These are phyloP conservation scores for Chimonanthus salicifolius DNA, from an alignment of 164 flowering plant species.

Conservation along the genomic window DNA sequence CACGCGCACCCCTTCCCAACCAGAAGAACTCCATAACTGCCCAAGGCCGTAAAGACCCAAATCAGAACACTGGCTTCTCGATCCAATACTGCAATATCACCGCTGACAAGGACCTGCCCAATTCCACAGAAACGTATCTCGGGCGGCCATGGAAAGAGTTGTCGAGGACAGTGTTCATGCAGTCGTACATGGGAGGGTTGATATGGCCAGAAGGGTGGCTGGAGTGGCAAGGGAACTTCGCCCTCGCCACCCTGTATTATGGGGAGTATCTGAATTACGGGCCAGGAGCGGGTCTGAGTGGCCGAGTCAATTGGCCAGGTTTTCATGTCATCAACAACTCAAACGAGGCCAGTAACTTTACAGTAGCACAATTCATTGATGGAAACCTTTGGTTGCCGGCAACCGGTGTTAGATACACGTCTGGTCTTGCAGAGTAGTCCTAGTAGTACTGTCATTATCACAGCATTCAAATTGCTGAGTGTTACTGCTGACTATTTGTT, in stretches of 20 bases:
- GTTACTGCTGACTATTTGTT: no score
- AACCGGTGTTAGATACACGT: slow-evolving; percentile 59
- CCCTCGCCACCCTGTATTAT: slow-evolving; percentile 50
- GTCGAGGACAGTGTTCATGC: slow-evolving; percentile 66
- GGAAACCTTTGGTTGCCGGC: slow-evolving; percentile 79
- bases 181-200: slow-evolving; percentile 38
- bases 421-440: slow-evolving; percentile 32
- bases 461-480: no score
- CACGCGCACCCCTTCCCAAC: slow-evolving; percentile 51
- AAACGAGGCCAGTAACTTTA: slow-evolving; percentile 42
- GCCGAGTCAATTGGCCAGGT: slow-evolving; percentile 81
- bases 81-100: slow-evolving; percentile 56
- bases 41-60: slow-evolving; percentile 24
- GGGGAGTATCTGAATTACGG: slow-evolving; percentile 64
- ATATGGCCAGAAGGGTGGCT: slow-evolving; percentile 68
- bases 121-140: slow-evolving; percentile 47
- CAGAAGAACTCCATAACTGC: slow-evolving; percentile 77
- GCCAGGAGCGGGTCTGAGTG: slow-evolving; percentile 40
- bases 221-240: slow-evolving; percentile 64
- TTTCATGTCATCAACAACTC: slow-evolving; percentile 34
- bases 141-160: slow-evolving; percentile 83
- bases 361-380: slow-evolving; percentile 59
- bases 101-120: slow-evolving; percentile 44
- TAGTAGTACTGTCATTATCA: no score
- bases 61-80: slow-evolving; percentile 69